Conservation (phyloP, 78 protist species). For the Planoprotostelium fungivorum region DNA sequence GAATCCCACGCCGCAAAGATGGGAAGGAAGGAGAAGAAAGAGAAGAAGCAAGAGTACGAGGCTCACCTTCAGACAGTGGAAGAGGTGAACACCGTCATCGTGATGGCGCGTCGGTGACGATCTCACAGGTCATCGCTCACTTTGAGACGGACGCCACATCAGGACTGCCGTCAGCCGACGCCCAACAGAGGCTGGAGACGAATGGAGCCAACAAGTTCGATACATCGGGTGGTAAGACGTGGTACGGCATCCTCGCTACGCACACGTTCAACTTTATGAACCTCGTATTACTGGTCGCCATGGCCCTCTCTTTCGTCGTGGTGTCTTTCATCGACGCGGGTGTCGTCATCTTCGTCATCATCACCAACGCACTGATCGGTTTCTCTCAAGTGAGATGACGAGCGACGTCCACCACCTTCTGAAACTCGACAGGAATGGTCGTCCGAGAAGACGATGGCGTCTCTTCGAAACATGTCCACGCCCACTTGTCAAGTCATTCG, state of each 20-base stretch:
- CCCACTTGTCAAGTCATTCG: constrained; percentile 56
- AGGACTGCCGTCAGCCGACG: background rate
- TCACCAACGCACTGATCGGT: background rate
- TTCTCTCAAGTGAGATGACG: background rate
- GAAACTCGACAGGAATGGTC: constrained; percentile 79
- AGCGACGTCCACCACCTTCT: too few species aligned
- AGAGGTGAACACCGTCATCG: background rate
- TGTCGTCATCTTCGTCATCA: background rate
- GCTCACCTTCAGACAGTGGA: background rate
- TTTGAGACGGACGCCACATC: background rate
- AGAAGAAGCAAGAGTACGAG: background rate
- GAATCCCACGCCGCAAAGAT: too few species aligned
- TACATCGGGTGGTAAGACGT: background rate
- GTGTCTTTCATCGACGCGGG: background rate
- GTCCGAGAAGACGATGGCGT: constrained; percentile 64
- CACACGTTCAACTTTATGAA: background rate
- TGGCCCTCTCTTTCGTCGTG: background rate
- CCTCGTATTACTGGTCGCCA: background rate
- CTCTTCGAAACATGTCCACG: constrained; percentile 67
- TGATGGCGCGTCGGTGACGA: background rate
- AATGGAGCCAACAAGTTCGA: background rate
- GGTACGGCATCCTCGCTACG: background rate
- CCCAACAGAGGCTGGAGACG: background rate
- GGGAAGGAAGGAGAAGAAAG: too few species aligned
- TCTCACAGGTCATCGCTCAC: background rate